Evolutionary conservation across 495 filamentous ascomycete species (phyloP).

Genomic region (Podospora pseudoanserina): DNA sequence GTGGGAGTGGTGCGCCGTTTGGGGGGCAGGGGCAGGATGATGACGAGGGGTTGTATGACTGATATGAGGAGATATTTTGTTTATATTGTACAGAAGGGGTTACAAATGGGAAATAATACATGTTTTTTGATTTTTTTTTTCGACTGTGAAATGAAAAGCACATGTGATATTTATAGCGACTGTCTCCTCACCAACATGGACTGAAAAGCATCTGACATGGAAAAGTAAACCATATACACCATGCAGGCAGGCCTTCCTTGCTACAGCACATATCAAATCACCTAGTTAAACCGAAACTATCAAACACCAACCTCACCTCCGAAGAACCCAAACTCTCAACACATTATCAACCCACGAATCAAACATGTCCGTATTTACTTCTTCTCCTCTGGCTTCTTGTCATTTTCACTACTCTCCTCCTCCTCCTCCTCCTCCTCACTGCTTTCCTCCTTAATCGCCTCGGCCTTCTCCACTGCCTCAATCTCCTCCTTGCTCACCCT

Average conservation of each 20-base stretch:
- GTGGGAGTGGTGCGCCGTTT: constrained; percentile 21
- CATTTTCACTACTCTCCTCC: background rate
- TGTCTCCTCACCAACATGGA: too few relatives aligned
- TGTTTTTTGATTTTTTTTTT: background rate
- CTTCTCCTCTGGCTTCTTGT: background rate
- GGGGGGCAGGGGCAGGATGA: constrained; percentile 18
- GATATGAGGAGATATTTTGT: background rate
- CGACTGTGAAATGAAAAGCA: too few relatives aligned
- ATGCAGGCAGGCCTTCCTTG: too few relatives aligned
- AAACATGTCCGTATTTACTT: background rate
- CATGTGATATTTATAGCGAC: too few relatives aligned
- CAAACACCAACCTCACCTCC: too few relatives aligned
- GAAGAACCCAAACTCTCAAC: background rate
- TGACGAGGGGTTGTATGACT: constrained; percentile 38
- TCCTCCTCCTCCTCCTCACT: constrained; percentile 1
- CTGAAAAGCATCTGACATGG: too few relatives aligned
- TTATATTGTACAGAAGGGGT: background rate
- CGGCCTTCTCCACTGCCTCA: constrained; percentile 36
- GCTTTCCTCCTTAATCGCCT: constrained; percentile 38
- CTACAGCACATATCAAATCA: too few relatives aligned
- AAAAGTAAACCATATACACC: too few relatives aligned
- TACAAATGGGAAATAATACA: background rate
- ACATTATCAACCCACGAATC: background rate
- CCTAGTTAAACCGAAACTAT: too few relatives aligned
- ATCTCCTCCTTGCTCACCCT: constrained; percentile 36